Evolutionary conservation across 2,329 filamentous ascomycete species (phyloP).

Genomic region (Fusarium stilboides): DNA sequence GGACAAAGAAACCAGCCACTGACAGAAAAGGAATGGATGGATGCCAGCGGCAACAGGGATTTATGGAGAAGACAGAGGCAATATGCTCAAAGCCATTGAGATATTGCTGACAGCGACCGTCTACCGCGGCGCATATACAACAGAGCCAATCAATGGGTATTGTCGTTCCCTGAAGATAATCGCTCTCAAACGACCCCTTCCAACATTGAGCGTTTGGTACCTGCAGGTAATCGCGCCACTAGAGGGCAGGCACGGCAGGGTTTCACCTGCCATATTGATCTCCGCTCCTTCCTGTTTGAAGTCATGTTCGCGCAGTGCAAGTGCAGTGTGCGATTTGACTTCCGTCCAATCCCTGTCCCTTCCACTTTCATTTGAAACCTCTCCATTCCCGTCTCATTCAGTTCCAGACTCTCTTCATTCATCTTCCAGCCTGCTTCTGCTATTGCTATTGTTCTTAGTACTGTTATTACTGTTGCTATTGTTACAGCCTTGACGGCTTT

Average conservation of each 20-base stretch:
- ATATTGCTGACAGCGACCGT: constrained; percentile 16
- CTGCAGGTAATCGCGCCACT: constrained; percentile 44
- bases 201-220: constrained; percentile 42
- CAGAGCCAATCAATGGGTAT: constrained; percentile 25
- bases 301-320: constrained; percentile 25
- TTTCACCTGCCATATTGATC: constrained; percentile 39
- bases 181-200: constrained; percentile 23
- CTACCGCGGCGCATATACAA: not conserved
- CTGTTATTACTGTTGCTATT: constrained; percentile 20
- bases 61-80: constrained; percentile 1
- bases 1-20: constrained; percentile 35
- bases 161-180: constrained; percentile 24
- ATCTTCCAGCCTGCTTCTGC: constrained; percentile 39
- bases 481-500: constrained; percentile 25
- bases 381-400: constrained; percentile 24
- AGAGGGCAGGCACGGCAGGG: constrained; percentile 9
- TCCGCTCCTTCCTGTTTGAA: constrained; percentile 40
- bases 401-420: constrained; percentile 36
- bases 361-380: constrained; percentile 45
- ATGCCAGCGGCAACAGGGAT: constrained; percentile 21
- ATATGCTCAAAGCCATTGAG: constrained; percentile 22
- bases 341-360: constrained; percentile 14
- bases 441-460: constrained; percentile 19
- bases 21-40: constrained; percentile 17
- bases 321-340: constrained; percentile 33